Evolutionary conservation across 2,329 filamentous ascomycete species (phyloP).

Genomic region (Cordyceps militaris): DNA sequence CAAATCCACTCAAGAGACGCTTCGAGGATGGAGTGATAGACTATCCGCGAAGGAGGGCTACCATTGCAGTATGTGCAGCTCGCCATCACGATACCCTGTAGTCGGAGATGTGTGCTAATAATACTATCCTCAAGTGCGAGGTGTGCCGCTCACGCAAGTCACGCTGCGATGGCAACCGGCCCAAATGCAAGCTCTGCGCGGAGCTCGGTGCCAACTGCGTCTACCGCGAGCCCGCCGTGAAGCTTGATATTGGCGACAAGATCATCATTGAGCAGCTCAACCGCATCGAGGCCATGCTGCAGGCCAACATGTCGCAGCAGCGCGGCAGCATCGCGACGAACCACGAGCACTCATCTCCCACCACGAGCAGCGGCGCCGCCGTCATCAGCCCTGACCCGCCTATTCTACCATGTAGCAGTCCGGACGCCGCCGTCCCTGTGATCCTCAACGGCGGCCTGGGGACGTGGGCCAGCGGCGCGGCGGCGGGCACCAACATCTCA

Average conservation of each 20-base stretch:
- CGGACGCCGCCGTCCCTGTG: slow-evolving; percentile 39
- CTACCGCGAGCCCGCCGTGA: slow-evolving; percentile 79
- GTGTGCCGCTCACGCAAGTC: slow-evolving; percentile 76
- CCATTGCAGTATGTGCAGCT: slow-evolving; percentile 52
- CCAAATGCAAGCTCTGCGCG: slow-evolving; percentile 77
- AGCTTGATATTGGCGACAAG: slow-evolving; percentile 80
- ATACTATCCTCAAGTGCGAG: slow-evolving; percentile 52
- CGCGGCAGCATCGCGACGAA: slow-evolving; percentile 36
- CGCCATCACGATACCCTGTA: background rate
- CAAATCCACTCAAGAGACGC: slow-evolving; percentile 54
- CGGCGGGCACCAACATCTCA: slow-evolving; percentile 58
- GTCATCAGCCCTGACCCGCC: slow-evolving; percentile 48
- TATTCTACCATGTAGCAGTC: slow-evolving; percentile 12
- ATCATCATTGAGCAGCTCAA: slow-evolving; percentile 72
- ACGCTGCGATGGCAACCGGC: slow-evolving; percentile 69
- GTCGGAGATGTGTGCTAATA: slow-evolving; percentile 16
- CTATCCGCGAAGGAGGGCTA: slow-evolving; percentile 57
- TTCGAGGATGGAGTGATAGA: slow-evolving; percentile 56
- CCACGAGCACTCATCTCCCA: slow-evolving; percentile 51
- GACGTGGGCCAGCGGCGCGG: slow-evolving; percentile 54
- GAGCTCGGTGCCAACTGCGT: slow-evolving; percentile 77
- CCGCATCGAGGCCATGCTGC: slow-evolving; percentile 72
- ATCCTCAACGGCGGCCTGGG: slow-evolving; percentile 61
- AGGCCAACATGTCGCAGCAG: slow-evolving; percentile 55
- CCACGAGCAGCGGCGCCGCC: slow-evolving; percentile 57